Base-by-base conservation (phyloP, 176 grass and related monocot species). In the Pontederia paniculata region DNA sequence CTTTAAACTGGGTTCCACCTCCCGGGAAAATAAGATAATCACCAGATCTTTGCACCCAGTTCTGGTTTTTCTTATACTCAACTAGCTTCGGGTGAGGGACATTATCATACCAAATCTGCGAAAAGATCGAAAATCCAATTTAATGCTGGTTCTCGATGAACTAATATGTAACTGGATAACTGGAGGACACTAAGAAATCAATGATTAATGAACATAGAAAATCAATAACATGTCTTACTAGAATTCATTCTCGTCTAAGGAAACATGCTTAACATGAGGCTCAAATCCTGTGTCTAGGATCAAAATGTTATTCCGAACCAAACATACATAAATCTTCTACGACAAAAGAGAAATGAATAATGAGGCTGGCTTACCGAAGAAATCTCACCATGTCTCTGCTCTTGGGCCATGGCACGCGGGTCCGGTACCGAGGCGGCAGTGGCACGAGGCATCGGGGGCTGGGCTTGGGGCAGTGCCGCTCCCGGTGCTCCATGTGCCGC, bases 321-420 rank as follows among this genome's bases (percentile, higher is more conserved):
- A n/a, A n/a, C n/a, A n/a, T n/a, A n/a, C n/a, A n/a, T n/a, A n/a
- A n/a, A n/a, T n/a, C n/a, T n/a, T n/a, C n/a, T n/a, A 28, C 16
- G 47, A 51, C n/a, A 41, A 59, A 6, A 21, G 52, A 12, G 46
- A 44, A 45, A n/a, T 56, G 66, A 12, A 54, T 53, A 47, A 54
- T 18, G 60, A 21, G 60, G 55, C 73, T 58, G 44, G 68, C 74
- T 72, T 84, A 89, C 74, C 66, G 22, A 89, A 75, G 77, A 68
- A 81, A 77, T 76, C 91, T 89, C 73, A 97, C 91, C 91, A 97
- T 90, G 60, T 90, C 86, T 84, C 86, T 88, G 74, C 91, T 97
- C 61, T 48, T 80, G n/a, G 86, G 91, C 91, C 91, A 88, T 46
- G 83, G 74, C 47, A 97, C 20, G 0, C 83, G 86, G 44, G 70